Evolutionary conservation across 192 early-diverging fungal species (phyloP), one percentile per base, ranked within the genome.

Genomic region (Allomyces javanicus): DNA sequence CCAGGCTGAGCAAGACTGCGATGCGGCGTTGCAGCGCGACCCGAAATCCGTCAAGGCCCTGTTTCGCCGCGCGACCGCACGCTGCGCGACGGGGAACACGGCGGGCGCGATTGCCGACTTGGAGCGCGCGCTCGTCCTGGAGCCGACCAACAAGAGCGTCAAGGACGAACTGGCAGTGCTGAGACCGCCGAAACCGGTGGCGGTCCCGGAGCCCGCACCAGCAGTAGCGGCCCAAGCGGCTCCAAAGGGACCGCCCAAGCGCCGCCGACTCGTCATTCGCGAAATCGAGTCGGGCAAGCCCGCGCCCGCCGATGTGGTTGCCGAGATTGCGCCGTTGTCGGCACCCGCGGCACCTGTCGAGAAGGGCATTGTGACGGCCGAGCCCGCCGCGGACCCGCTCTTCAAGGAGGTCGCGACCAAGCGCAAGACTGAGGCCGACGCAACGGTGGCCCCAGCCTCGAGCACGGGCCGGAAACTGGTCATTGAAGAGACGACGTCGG

Each of bases 1-100:
- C 9, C 11, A 24, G 25, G 68, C 45, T 43, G 9, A 19, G 25
- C 24, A 22, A 22, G 24, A 40, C 25, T 87, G 86, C 66, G 79
- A 83, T 11, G 61, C 50, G 17, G 83, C 81, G 12, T 63, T 91
- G 44, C 65, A 44, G 12, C 58, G 87, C 11, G 84, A 91, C 55
- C 72, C 76, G 40, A 81, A 87, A 40, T 83, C 87, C 72, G 79
- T 89, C 40, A 92, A 92, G 65, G 90, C 90, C 3, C 71, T 87
- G 23, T 90, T 85, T 84, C 72, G 90, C 62, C 74, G 88, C 12
- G 88, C 87, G 1, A 81, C 86, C 44, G 84, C 88, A 0, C 75
- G 79, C 19, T 67, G 73, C 9, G 76, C 76, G 64, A 45, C 84
- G 6, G 78, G 74, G 44, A 79, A 77, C 64, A 63, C 77, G 1